phyloP scores from a whole-genome alignment of 2,329 filamentous ascomycete species.

The Aspergillus versicolor region DNA sequence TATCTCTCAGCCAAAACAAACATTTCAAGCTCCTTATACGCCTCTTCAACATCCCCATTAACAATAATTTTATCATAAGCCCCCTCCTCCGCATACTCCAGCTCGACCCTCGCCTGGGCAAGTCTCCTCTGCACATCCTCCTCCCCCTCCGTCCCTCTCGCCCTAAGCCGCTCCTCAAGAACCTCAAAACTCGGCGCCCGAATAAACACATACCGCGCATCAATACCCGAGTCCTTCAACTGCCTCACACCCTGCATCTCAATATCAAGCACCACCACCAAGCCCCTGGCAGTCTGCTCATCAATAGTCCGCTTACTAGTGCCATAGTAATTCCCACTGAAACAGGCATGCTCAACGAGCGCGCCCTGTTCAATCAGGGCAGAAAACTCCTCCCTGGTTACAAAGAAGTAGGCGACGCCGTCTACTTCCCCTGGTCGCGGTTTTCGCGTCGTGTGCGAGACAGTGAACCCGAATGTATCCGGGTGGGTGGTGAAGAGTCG shows the following conservation, averaged over 20 bases:
- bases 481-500: slow-evolving; percentile 29
- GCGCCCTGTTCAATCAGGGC: slow-evolving; percentile 60
- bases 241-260: slow-evolving; percentile 91
- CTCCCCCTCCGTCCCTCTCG: slow-evolving; percentile 70
- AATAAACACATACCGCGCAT: slow-evolving; percentile 76
- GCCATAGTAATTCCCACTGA: slow-evolving; percentile 78
- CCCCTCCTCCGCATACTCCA: slow-evolving; percentile 64
- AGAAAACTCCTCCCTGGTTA: slow-evolving; percentile 61
- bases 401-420: slow-evolving; percentile 75
- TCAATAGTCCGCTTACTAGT: slow-evolving; percentile 58
- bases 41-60: not conserved
- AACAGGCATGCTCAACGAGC: slow-evolving; percentile 79
- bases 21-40: not conserved
- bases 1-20: not conserved
- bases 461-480: slow-evolving; percentile 28
- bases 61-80: slow-evolving; percentile 52
- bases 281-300: slow-evolving; percentile 25
- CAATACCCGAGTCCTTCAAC: slow-evolving; percentile 65
- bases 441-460: slow-evolving; percentile 62
- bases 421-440: slow-evolving; percentile 72
- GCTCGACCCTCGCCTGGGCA: slow-evolving; percentile 65
- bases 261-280: slow-evolving; percentile 79
- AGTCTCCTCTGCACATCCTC: slow-evolving; percentile 66
- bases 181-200: slow-evolving; percentile 69
- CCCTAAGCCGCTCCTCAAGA: slow-evolving; percentile 68